Evolutionary conservation across 2,329 filamentous ascomycete genomes (phyloP).

Genomic region (Colletotrichum sp.): DNA sequence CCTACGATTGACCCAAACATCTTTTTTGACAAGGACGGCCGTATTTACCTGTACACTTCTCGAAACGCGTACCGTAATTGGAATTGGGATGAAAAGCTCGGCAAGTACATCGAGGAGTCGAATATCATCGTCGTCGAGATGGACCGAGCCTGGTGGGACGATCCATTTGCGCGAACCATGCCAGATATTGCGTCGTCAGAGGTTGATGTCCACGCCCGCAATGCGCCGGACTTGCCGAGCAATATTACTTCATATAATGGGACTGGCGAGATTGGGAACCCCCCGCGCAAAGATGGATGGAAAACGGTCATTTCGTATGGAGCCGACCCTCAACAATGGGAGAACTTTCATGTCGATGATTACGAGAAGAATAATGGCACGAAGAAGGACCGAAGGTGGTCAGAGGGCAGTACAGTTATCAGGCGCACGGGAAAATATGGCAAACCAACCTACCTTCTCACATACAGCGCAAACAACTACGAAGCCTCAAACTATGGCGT

Average conservation of each 20-base stretch:
- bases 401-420: conserved; percentile 38
- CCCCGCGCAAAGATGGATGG: conserved; percentile 40
- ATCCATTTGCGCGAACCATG: conserved; percentile 36
- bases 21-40: conserved; percentile 23
- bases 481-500: conserved; percentile 42
- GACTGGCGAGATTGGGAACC: conserved; percentile 35
- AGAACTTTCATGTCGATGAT: conserved; percentile 39
- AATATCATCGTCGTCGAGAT: conserved; percentile 41
- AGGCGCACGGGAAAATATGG: conserved; percentile 24
- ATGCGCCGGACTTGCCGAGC: conserved; percentile 28
- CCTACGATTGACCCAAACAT: conserved; percentile 29
- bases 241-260: conserved; percentile 39
- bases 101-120: conserved; percentile 41
- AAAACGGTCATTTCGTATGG: conserved; percentile 40
- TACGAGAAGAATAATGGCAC: conserved; percentile 36
- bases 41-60: conserved; percentile 32
- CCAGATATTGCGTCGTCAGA: conserved; percentile 35
- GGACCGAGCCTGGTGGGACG: conserved; percentile 39
- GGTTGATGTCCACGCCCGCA: conserved; percentile 29
- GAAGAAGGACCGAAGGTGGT: conserved; percentile 40
- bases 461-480: conserved; percentile 38
- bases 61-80: conserved; percentile 41
- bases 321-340: conserved; percentile 38
- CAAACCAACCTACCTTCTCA: conserved; percentile 33
- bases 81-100: conserved; percentile 37